phyloP scores from a whole-genome alignment of 2,329 filamentous ascomycete species.

The Colletotrichum scovillei region DNA sequence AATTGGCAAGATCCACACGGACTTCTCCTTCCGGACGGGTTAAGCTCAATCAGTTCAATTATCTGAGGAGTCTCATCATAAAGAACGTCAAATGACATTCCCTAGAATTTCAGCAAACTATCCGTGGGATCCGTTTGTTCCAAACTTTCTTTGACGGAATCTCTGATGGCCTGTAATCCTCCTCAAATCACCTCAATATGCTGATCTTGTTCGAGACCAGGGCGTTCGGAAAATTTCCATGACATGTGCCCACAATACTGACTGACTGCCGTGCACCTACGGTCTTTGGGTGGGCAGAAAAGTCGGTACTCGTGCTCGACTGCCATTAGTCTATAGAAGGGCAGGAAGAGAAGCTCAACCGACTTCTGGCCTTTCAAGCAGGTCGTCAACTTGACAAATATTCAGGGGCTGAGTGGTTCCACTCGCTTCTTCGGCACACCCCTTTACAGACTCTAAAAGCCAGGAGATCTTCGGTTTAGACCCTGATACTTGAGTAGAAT shows the following conservation, averaged over 20 bases:
- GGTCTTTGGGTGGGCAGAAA: constrained; percentile 51
- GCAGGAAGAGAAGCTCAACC: constrained; percentile 51
- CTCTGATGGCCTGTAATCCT: constrained; percentile 39
- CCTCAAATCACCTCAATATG: constrained; percentile 37
- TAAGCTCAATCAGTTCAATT: constrained; percentile 54
- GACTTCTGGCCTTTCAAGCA: constrained; percentile 35
- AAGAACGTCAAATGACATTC: constrained; percentile 56
- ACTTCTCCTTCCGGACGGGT: constrained; percentile 56
- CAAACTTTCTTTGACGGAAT: constrained; percentile 43
- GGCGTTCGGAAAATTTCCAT: constrained; percentile 42
- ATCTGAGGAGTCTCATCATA: constrained; percentile 44
- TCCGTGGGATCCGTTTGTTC: constrained; percentile 40
- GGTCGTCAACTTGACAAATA: too few relatives aligned
- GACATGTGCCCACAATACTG: constrained; percentile 54
- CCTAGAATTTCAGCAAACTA: constrained; percentile 47
- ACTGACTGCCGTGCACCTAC: constrained; percentile 49
- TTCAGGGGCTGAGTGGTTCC: too few relatives aligned
- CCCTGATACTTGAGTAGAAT: too few relatives aligned
- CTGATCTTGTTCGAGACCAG: constrained; percentile 26
- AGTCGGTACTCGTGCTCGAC: constrained; percentile 53
- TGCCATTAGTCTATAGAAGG: constrained; percentile 53
- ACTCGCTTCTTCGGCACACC: too few relatives aligned
- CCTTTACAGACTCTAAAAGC: too few relatives aligned
- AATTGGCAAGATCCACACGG: constrained; percentile 59
- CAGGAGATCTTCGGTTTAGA: too few relatives aligned